A percentile compares a stretch with the other conserved stretches of the same genome.
Conservation (phyloP, 257 asterid genomes). For the Pogostemon cablin region DNA sequence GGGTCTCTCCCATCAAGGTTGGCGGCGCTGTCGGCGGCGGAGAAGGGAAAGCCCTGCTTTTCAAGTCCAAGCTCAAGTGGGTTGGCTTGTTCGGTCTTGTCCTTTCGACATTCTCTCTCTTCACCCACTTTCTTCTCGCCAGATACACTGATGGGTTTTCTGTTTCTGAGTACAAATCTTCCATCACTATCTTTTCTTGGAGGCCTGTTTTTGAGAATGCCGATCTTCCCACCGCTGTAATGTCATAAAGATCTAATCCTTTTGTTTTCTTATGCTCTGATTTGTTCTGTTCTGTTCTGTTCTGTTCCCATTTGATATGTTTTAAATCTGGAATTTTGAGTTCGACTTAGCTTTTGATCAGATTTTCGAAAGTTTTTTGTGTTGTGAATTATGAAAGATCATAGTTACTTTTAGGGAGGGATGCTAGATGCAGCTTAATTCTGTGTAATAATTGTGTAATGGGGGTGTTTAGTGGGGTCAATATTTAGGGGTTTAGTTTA, state of each 20-base stretch:
- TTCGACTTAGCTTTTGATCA: not conserved
- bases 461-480: slow-evolving; percentile 56
- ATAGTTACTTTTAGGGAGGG: slow-evolving; percentile 25
- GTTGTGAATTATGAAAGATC: slow-evolving; percentile 29
- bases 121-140: slow-evolving; percentile 85
- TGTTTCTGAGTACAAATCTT: slow-evolving; percentile 78
- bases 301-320: not conserved
- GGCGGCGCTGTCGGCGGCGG: slow-evolving; percentile 38
- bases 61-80: slow-evolving; percentile 88
- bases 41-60: slow-evolving; percentile 61
- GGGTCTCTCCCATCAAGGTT: slow-evolving; percentile 52
- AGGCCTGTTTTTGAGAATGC: slow-evolving; percentile 74
- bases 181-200: slow-evolving; percentile 91
- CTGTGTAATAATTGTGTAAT: slow-evolving; percentile 31
- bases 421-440: slow-evolving; percentile 19
- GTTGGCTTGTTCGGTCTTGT: slow-evolving; percentile 77
- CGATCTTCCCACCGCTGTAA: slow-evolving; percentile 61
- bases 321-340: slow-evolving; percentile 38
- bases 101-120: slow-evolving; percentile 74
- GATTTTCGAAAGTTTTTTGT: slow-evolving; percentile 7
- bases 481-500: slow-evolving; percentile 34
- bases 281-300: not conserved
- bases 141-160: slow-evolving; percentile 68
- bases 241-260: slow-evolving; percentile 56
- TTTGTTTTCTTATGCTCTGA: slow-evolving; percentile 19